Evolutionary conservation across 176 grass and related monocot genomes (phyloP).

Genomic region (Dendrocalamus sinicus): DNA sequence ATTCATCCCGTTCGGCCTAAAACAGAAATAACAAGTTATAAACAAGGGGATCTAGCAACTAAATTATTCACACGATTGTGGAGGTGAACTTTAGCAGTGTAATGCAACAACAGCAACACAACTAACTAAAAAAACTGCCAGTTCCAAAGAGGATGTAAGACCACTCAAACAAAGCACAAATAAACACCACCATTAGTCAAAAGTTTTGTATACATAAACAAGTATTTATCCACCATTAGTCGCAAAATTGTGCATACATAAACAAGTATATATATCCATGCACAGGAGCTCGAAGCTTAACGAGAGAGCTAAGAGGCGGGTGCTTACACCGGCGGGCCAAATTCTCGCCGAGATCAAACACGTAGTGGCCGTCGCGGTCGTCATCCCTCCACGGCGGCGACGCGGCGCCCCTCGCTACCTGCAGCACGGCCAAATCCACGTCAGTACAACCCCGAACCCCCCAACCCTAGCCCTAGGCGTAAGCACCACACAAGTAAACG

Average conservation of each 20-base stretch:
- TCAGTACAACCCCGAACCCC: constrained; percentile 26
- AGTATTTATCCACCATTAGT: background rate
- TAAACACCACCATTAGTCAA: background rate
- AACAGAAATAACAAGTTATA: constrained; percentile 15
- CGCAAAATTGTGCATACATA: background rate
- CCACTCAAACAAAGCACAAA: background rate
- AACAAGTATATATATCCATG: constrained; percentile 7
- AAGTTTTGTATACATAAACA: background rate
- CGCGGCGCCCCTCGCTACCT: constrained; percentile 61
- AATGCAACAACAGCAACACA: background rate
- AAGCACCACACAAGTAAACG: constrained; percentile 7
- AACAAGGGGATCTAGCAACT: background rate
- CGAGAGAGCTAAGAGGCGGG: background rate
- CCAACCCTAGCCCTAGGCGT: constrained; percentile 30
- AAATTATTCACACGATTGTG: background rate
- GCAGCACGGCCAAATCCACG: constrained; percentile 36
- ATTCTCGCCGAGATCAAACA: constrained; percentile 94
- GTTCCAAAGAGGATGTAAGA: background rate
- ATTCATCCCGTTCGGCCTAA: constrained; percentile 6
- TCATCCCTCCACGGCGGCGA: constrained; percentile 84
- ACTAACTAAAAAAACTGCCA: background rate
- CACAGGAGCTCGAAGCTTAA: constrained; percentile 20
- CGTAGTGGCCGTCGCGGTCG: constrained; percentile 87
- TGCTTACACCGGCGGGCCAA: constrained; percentile 86
- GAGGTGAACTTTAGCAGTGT: background rate